Evolutionary conservation across 208 protist genomes (phyloP), one percentile per base, ranked within the genome.

Genomic region (Acanthamoeba royreba): DNA sequence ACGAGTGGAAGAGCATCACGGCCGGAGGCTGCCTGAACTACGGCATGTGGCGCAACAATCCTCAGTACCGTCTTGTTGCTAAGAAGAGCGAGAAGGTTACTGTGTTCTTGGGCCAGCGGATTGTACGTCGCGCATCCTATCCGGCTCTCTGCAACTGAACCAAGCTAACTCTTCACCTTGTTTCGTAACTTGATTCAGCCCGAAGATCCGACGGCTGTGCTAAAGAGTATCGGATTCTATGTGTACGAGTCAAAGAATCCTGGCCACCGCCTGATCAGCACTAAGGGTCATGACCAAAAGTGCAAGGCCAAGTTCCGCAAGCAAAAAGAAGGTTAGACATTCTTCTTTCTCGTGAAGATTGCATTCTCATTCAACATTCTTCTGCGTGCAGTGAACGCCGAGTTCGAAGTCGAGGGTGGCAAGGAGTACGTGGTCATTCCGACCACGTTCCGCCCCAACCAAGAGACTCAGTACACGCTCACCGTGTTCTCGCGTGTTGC

Each of bases 1-100:
- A 47, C 45, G 77, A 86, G 42, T 91, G 85, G 85, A 91, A 91
- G 35, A 47, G 47, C 31, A 15, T 74, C 55, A 91, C 85, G 19
- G 85, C 47, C 17, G 85, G 55, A 2, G 85, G 85, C 35, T 91
- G 85, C 58, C 33, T 91, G 2, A 91, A 52, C 43, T 83, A 53
- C 72, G 72, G 43, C 38, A 83, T 52, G 38, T 83, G 72, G 72
- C 38, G 72, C 38, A 83, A 83, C 72, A 83, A 83, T 42, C 72
- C 72, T 7, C 72, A 83, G 43, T 83, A 49, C 43, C 38, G 38
- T 31, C 28, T 83, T 42, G 49, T 25, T n/a, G 13, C 72, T 42
- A 52, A 83, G 72, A 15, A 83, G 5, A 53, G 13, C 35, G 43
- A 45, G 38, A 52, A 53, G 38, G 5, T 83, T n/a, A 83, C 38